phyloP scores from a whole-genome alignment of 2,329 filamentous ascomycete species.

The Fusarium miscanthi region DNA sequence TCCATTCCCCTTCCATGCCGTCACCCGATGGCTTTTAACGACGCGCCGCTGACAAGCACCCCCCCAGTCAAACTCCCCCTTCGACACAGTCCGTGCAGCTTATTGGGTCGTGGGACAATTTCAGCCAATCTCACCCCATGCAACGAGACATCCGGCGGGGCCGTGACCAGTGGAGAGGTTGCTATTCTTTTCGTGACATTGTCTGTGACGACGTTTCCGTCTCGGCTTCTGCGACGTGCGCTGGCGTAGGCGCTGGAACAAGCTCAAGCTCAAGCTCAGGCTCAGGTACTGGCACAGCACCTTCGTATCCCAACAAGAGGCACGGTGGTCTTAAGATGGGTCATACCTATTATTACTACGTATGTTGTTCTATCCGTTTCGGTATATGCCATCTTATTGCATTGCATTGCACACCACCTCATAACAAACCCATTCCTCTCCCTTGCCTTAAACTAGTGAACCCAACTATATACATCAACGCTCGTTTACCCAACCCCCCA shows the following conservation, averaged over 20 bases:
- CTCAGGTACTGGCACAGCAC: conserved; percentile 31
- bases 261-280: conserved; percentile 27
- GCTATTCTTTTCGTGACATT: conserved; percentile 87
- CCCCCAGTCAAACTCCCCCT: conserved; percentile 66
- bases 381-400: conserved; percentile 11
- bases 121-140: conserved; percentile 81
- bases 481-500: conserved; percentile 28
- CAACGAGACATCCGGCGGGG: conserved; percentile 81
- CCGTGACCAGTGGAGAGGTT: conserved; percentile 84
- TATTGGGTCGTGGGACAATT: conserved; percentile 96
- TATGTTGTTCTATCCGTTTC: conserved; percentile 60
- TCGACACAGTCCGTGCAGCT: conserved; percentile 78
- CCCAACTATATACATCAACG: conserved; percentile 19
- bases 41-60: conserved; percentile 44
- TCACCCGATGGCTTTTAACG: conserved; percentile 28
- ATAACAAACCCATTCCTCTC: conserved; percentile 31
- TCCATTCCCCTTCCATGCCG: conserved; percentile 39
- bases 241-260: conserved; percentile 38
- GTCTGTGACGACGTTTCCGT: conserved; percentile 78
- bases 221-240: conserved; percentile 40
- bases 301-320: conserved; percentile 58
- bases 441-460: conserved; percentile 35
- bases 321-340: conserved; percentile 91
- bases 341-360: conserved; percentile 94
- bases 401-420: conserved; percentile 13